Evolutionary conservation across 305 asterid species (phyloP), one percentile per base, ranked within the genome.

Genomic region (Petunia hybrid): DNA sequence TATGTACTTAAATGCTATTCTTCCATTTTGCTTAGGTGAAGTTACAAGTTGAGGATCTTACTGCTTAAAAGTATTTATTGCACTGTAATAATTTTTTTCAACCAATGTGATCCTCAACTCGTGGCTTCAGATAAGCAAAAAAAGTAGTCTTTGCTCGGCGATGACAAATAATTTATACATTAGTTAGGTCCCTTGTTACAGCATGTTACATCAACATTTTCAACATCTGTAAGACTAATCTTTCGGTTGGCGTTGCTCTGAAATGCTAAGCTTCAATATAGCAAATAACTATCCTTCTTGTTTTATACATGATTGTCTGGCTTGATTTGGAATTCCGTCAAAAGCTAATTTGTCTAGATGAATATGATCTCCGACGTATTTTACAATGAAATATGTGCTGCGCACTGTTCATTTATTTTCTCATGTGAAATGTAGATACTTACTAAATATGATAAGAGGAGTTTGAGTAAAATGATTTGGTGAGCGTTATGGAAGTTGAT

Each of bases 191-290:
- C 62, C 43, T 51, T 73, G 46, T 51, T 73, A 73, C 36, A 13
- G 31, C 7, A 48, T 70, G 62, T 51, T 35, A 35, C 2, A 73
- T 73, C 36, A 36, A 35, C 36, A 35, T 12, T 73, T 70, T 35
- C 8, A 13, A 51, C 35, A 48, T 48, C 13, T 51, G 13, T 35
- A 12, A 10, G 5, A 2, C 16, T 10, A 1, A 5, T 12, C 62
- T 1, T 51, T 46, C 45, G 36, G 35, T 35, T 43, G 4, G 45
- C 31, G 51, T 31, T 71, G 60, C 9, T 48, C 13, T 71, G 62
- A 48, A 71, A 71, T 71, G 78, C 78, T 71, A 45, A 2, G 22
- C 76, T 9, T 16, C 57, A 69, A 45, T 35, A 31, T 71, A 73
- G 45, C 35, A 10, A 13, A 45, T 8, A 4, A 70, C 60, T 70